Evolutionary conservation across 177 flowering plant species (phyloP), one percentile per base, ranked within the genome.

Genomic region (Vitis hybrid): DNA sequence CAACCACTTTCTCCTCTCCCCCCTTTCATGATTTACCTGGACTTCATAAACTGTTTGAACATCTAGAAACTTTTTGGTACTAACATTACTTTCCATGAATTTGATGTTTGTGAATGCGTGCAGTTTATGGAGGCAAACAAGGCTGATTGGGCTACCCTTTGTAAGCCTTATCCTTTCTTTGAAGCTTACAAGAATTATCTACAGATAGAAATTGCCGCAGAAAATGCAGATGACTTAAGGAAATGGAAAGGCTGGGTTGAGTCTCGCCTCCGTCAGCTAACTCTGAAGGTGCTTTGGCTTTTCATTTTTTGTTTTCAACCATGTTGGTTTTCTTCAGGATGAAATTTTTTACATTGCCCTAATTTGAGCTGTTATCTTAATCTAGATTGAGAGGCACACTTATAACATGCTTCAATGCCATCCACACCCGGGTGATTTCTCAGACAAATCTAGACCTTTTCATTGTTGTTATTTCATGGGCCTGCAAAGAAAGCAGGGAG

Each of bases 401-500:
- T 77, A 57, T 71, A 77, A 83, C 60, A 83, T 86, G 92, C 97
- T 91, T 70, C 92, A 87, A 70, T 93, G 98, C 75, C 97, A 89
- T 70, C 98, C 98, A 13, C 89, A 86, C 70, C 98, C 98, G 10
- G 83, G 88, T 60, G 89, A 89, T 59, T 93, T 93, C 73, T 69
- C 84, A 5, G 92, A 93, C 79, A 85, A 75, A 56, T 78, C 91
- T 52, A 87, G 75, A 68, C 84, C 82, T 50, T 84, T 85, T 26
- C 89, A 86, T 66, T 82, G 86, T 70, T 82, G 81, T 75, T 93
- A 80, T 66, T 93, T 93, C 74, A 87, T 93, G 97, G 98, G 98
- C 62, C 74, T 93, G 73, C 94, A 84, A 67, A 79, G 94, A 11
- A 91, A 88, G 56, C 88, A 89, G 74, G 94, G 88, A 18, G 78